Evolutionary conservation across 345 rosid genomes (phyloP).

Genomic region (Punica granatum): DNA sequence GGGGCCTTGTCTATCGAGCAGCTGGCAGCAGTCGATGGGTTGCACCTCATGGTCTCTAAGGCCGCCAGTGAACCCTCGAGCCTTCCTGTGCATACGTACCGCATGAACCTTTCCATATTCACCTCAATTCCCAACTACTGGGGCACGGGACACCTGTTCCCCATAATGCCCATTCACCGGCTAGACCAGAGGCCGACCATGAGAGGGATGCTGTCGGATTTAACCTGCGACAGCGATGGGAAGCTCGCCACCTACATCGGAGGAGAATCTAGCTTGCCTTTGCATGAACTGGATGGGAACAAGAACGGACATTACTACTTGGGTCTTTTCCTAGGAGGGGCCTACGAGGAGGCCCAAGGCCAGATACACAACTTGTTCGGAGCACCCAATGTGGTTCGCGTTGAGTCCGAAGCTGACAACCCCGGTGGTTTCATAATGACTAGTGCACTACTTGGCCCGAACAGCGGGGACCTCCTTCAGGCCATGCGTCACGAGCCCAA

Average conservation of each 20-base stretch:
- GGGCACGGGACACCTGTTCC: slow-evolving; percentile 84
- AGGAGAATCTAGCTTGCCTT: slow-evolving; percentile 72
- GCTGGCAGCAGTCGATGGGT: slow-evolving; percentile 71
- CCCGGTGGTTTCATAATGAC: slow-evolving; percentile 88
- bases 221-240: slow-evolving; percentile 94
- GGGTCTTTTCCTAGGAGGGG: slow-evolving; percentile 98
- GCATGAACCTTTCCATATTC: slow-evolving; percentile 79
- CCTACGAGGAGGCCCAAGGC: slow-evolving; percentile 97
- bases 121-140: slow-evolving; percentile 97
- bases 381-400: slow-evolving; percentile 80
- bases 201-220: too few species aligned
- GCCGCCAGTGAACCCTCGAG: slow-evolving; percentile 36
- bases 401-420: slow-evolving; percentile 67
- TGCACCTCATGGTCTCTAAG: slow-evolving; percentile 58
- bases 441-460: slow-evolving; percentile 62
- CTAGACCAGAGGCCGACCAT: too few species aligned
- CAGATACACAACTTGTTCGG: slow-evolving; percentile 94
- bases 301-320: slow-evolving; percentile 48
- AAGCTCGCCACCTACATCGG: slow-evolving; percentile 82
- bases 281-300: slow-evolving; percentile 54
- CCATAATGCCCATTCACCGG: slow-evolving; percentile 79
- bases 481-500: slow-evolving; percentile 92
- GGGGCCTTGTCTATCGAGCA: slow-evolving; percentile 72
- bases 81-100: too few species aligned
- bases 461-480: slow-evolving; percentile 90